phyloP scores from a whole-genome alignment of 768 basidiomycete species.

The Boletus coccyginus region DNA sequence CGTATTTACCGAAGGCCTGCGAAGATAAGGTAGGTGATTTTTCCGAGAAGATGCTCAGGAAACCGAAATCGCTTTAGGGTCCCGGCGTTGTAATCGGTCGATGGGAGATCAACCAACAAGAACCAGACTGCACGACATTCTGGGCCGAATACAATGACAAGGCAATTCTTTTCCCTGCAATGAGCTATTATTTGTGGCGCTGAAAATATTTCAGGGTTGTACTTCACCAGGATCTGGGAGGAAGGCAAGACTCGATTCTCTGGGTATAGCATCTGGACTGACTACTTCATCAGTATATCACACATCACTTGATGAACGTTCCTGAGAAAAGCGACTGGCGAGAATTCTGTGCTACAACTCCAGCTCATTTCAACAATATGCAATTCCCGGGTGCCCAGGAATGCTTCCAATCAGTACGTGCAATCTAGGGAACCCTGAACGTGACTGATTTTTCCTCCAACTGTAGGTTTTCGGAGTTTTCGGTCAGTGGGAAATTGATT shows the following conservation, averaged over 20 bases:
- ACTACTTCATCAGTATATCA: slow-evolving; percentile 21
- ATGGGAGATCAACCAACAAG: slow-evolving; percentile 26
- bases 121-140: slow-evolving; percentile 26
- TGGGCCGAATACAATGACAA: slow-evolving; percentile 28
- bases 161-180: slow-evolving; percentile 3
- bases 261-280: neutral
- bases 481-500: slow-evolving; percentile 29
- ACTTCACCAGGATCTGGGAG: slow-evolving; percentile 20
- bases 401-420: slow-evolving; percentile 16
- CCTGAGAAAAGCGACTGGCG: slow-evolving; percentile 27
- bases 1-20: slow-evolving; percentile 17
- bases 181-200: neutral
- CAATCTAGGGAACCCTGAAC: neutral
- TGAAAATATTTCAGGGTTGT: slow-evolving; percentile 20
- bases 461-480: slow-evolving; percentile 18
- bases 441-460: neutral
- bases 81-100: slow-evolving; percentile 22
- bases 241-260: slow-evolving; percentile 9
- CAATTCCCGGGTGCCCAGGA: slow-evolving; percentile 21
- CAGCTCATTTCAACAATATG: slow-evolving; percentile 19
- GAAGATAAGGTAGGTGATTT: slow-evolving; percentile 18
- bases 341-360: slow-evolving; percentile 36
- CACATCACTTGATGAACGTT: slow-evolving; percentile 27
- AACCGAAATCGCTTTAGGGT: slow-evolving; percentile 3
- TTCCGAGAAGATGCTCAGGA: too few species aligned